Conservation (phyloP, 225 moss, liverwort and hornwort genomes). For the Antitrichia curtipendula region DNA sequence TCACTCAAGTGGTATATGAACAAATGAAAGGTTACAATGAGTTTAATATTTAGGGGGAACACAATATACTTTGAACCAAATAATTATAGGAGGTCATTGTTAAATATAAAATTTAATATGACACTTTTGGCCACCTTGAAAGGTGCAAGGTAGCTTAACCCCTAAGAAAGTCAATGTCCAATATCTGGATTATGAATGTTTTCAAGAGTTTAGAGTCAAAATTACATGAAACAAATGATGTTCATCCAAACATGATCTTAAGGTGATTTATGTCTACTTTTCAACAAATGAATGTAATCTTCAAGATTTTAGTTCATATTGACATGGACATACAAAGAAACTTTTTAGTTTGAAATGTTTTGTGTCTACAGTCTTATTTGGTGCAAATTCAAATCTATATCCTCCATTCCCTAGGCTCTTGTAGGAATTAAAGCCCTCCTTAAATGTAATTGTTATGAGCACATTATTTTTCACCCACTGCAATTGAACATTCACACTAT, state of each 20-base stretch:
- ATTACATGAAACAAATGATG: neutral
- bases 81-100: neutral
- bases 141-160: neutral
- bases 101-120: neutral
- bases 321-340: neutral
- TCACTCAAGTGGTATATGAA: neutral
- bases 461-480: neutral
- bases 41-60: neutral
- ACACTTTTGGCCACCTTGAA: too few relatives aligned
- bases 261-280: neutral
- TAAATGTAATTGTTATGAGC: neutral
- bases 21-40: neutral
- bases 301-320: neutral
- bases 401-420: rapidly evolving
- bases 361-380: neutral
- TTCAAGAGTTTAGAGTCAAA: neutral
- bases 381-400: neutral
- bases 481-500: neutral
- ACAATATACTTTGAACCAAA: neutral
- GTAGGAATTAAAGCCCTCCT: neutral
- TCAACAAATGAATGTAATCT: neutral
- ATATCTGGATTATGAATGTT: neutral
- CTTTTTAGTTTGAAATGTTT: too few relatives aligned
- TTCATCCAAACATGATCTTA: neutral
- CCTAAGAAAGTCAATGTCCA: too few relatives aligned